Base-by-base conservation (phyloP, 2,329 filamentous ascomycete genomes). In the Colletotrichum euphorbiae region DNA sequence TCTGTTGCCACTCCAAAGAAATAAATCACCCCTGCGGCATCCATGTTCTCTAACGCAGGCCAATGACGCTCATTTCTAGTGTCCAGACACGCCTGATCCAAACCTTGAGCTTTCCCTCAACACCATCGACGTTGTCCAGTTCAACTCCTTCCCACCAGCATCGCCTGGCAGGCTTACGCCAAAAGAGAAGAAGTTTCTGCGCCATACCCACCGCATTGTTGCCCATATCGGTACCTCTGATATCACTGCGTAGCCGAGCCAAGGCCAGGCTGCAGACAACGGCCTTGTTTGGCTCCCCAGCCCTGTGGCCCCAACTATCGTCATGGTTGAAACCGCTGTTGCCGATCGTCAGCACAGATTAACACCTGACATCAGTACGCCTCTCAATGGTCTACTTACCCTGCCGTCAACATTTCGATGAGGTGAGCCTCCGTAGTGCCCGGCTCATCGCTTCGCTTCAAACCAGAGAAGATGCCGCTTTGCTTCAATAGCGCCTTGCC, bases 141-240 rank as follows among this genome's bases (percentile, higher is more conserved):
- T 98, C 94, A 42, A 99, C 92, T 24, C 96, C 96, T 79, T 99
- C 96, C 96, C 96, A 99, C 96, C 96, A 99, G 84, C 96, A 99
- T 78, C 96, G 88, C 69, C 96, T 86, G 13, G 96, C 96, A 15
- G 96, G 96, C 81, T 99, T 99, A 72, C 96, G 89, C 96, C 96
- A 99, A 84, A 99, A 99, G 3, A 99, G 86, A 13, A 99, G 86
- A 52, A 99, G 87, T 82, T 99, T 99, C 80, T 99, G 96, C 12
- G 96, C 96, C 96, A 99, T 99, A 59, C 95, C 95, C 17, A 98
- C 93, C 0, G 93, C 92, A 77, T 90, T 94, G 72, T 87, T 90
- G 58, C 92, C 84, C 81, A 89, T 87, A 68, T 91, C 89, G 74
- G 90, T 91, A 73, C 94, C 93, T 62, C 93, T 90, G 75, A 97